Conservation (phyloP, 2,329 filamentous ascomycete genomes). For the Alternaria gansuensis region DNA sequence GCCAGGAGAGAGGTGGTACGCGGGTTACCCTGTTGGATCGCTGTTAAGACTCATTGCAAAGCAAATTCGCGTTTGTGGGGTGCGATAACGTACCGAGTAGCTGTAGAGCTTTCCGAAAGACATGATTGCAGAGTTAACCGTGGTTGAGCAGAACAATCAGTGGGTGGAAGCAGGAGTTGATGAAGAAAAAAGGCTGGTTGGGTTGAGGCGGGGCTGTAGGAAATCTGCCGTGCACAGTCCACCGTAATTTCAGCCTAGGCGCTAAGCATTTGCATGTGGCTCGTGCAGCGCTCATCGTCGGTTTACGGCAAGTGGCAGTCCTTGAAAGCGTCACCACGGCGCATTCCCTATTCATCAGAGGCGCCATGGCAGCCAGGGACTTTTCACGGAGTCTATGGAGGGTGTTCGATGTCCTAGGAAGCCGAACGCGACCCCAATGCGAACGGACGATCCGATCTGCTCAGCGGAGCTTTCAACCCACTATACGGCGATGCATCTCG, state of each 20-base stretch:
- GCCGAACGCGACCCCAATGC: constrained; percentile 35
- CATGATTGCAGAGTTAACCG: constrained; percentile 68
- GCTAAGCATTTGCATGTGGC: constrained; percentile 29
- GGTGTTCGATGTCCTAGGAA: constrained; percentile 39
- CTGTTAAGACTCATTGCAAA: constrained; percentile 40
- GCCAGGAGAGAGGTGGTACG: constrained; percentile 88
- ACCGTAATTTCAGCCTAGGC: constrained; percentile 40
- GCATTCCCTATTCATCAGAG: constrained; percentile 16
- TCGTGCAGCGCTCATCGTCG: constrained; percentile 21
- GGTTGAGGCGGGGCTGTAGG: constrained; percentile 33
- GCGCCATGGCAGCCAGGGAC: constrained; percentile 46
- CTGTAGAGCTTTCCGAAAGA: constrained; percentile 98
- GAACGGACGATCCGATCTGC: constrained; percentile 31
- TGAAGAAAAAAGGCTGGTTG: constrained; percentile 42
- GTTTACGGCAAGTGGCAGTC: constrained; percentile 18
- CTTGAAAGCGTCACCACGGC: constrained; percentile 17
- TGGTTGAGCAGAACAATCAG: constrained; percentile 44
- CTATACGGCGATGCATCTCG: constrained; percentile 46
- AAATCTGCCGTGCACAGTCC: constrained; percentile 32
- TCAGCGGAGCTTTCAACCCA: constrained; percentile 30
- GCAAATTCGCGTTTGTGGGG: constrained; percentile 10
- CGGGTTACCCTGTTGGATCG: constrained; percentile 75
- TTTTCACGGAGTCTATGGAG: constrained; percentile 42
- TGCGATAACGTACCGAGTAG: constrained; percentile 63
- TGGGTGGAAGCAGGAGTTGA: constrained; percentile 32